Percentiles rank a stretch among this genome's conserved stretches.
phyloP scores from a whole-genome alignment of 352 stramenopile species.

The Sclerospora graminicola region DNA sequence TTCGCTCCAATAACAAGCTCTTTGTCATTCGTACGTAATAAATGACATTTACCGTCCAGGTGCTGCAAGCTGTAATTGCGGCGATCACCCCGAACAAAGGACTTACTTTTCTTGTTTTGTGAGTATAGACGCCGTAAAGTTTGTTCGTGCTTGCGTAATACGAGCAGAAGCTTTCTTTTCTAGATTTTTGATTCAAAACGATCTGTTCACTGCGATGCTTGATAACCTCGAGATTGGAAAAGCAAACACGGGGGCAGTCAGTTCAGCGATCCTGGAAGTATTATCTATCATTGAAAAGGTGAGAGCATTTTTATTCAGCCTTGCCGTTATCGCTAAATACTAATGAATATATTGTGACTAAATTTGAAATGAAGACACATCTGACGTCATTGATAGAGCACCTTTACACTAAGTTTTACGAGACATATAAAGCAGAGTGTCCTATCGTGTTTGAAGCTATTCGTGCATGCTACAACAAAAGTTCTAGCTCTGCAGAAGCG shows the following conservation, averaged over 20 bases:
- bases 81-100: neutral
- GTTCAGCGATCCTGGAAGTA: slow-evolving; percentile 65
- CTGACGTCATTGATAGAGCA: slow-evolving; percentile 61
- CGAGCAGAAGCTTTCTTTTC: slow-evolving; percentile 77
- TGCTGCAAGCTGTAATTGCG: slow-evolving; percentile 10
- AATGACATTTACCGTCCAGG: slow-evolving; percentile 10
- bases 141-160: slow-evolving; percentile 59
- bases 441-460: slow-evolving; percentile 68
- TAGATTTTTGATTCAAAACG: slow-evolving; percentile 65
- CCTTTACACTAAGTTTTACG: slow-evolving; percentile 74
- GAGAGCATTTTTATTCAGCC: neutral
- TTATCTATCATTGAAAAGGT: slow-evolving; percentile 74
- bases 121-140: slow-evolving; percentile 60
- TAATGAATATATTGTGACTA: slow-evolving; percentile 3
- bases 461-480: slow-evolving; percentile 42
- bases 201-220: slow-evolving; percentile 52
- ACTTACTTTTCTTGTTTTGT: neutral
- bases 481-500: slow-evolving; percentile 19
- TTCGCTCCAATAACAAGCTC: slow-evolving; percentile 75
- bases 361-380: slow-evolving; percentile 33
- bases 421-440: slow-evolving; percentile 56
- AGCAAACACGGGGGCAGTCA: slow-evolving; percentile 46
- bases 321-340: neutral
- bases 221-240: slow-evolving; percentile 38
- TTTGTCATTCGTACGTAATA: slow-evolving; percentile 65